Evolutionary conservation across 2,329 filamentous ascomycete species (phyloP).

Genomic region (Beauveria asiatica): DNA sequence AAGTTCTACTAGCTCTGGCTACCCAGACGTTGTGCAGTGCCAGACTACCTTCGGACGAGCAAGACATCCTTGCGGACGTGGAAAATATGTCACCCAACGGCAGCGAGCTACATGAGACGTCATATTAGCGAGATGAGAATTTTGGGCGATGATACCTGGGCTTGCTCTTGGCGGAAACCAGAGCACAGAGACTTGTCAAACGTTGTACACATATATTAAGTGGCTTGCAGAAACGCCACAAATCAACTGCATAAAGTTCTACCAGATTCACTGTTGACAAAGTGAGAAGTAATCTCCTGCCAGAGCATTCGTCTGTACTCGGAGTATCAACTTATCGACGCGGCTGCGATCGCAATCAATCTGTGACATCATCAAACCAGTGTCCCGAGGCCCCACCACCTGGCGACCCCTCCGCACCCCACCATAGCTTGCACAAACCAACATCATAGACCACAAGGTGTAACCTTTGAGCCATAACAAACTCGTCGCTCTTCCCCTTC

Average conservation of each 20-base stretch:
- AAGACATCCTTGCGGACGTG: too few relatives aligned
- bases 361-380: slow-evolving; percentile 2
- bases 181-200: too few relatives aligned
- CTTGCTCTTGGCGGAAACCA: too few relatives aligned
- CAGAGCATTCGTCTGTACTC: not conserved
- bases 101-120: too few relatives aligned
- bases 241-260: too few relatives aligned
- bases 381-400: slow-evolving; percentile 1
- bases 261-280: not conserved
- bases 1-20: not conserved
- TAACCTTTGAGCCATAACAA: not conserved
- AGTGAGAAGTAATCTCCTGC: not conserved
- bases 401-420: slow-evolving; percentile 4
- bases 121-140: too few relatives aligned
- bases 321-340: not conserved
- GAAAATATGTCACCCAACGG: too few relatives aligned
- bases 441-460: not conserved
- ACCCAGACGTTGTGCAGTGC: not conserved
- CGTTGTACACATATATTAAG: not conserved
- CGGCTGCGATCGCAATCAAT: not conserved
- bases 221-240: not conserved
- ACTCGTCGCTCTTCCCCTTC: not conserved
- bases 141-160: too few relatives aligned
- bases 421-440: slow-evolving; percentile 4
- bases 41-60: too few relatives aligned